Evolutionary conservation across 1,284 basidiomycete species (phyloP), one percentile per base, ranked within the genome.

Genomic region (Irpex sp.): DNA sequence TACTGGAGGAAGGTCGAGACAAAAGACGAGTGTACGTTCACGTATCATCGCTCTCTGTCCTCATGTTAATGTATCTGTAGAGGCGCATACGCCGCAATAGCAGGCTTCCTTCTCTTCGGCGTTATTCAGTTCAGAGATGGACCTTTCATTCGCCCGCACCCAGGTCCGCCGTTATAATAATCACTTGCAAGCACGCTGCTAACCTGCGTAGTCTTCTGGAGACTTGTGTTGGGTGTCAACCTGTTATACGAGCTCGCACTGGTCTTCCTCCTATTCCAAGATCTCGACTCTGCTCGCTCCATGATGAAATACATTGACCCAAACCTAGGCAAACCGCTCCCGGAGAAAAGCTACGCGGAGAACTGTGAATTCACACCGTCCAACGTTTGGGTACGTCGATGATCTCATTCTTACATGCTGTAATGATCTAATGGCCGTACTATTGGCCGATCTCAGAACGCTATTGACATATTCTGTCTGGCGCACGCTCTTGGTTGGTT

Each of bases 51-150:
- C 31, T 58, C 26, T 44, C 57, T 7, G 57, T 57, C 62, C 47
- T 7, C 34, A n/a, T 26, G 36, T 15, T 38, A 26, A 57, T 65
- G 54, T 69, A 44, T 21, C 57, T 48, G 26, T 68, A 91, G 89
- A 64, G 90, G 91, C 48, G 79, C 84, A 61, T 91, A 90, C 69
- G 92, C 91, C 63, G 82, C 86, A 13, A 79, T 90, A 57, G 81
- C 80, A 17, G 82, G 87, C 56, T 93, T 93, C 74, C 79, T 93
- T 61, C 75, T 86, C 62, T 94, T 93, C 75, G 90, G 89, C 36
- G 89, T 91, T 83, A 81, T 94, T 55, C 92, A 94, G 70, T 93
- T 93, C 72, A 88, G 92, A 62, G 92, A 94, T 72, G 92, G 92
- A 0, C 92, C 92, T 31, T 78, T 76, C 68, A 68, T 78, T 49